Percentiles rank a stretch among this genome's conserved stretches.
Evolutionary conservation across 345 rosid genomes (phyloP).

Genomic region (Syzygium aqueum): DNA sequence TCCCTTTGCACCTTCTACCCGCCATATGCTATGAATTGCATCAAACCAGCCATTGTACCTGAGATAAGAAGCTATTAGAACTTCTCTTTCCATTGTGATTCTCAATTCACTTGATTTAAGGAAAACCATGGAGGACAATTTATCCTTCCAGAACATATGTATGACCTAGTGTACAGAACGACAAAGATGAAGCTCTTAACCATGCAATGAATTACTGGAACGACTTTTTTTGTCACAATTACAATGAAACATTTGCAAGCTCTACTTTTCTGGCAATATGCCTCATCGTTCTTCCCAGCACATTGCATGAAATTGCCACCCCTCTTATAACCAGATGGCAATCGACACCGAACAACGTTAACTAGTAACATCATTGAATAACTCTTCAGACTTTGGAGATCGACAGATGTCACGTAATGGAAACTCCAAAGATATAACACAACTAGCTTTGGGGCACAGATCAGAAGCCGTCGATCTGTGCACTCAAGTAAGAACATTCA

Average conservation of each 20-base stretch:
- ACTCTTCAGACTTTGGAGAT: background rate
- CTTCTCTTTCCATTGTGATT: background rate
- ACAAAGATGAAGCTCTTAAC: background rate
- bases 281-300: background rate
- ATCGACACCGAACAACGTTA: background rate
- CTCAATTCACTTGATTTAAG: background rate
- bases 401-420: background rate
- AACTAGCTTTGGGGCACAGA: background rate
- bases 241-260: background rate
- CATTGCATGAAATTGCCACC: background rate
- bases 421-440: background rate
- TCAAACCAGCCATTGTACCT: constrained; percentile 87
- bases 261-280: background rate
- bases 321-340: background rate
- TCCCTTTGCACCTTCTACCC: constrained; percentile 62
- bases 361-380: background rate
- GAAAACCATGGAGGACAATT: background rate
- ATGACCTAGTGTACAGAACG: background rate
- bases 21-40: constrained; percentile 58
- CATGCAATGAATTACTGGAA: background rate
- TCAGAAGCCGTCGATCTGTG: background rate
- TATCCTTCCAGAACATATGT: background rate
- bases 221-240: background rate
- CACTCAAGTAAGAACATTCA: background rate
- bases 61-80: background rate